These are phyloP conservation scores for Chlorella sp. DNA, from an alignment of 139 green algal species.

Conservation along the genomic window DNA sequence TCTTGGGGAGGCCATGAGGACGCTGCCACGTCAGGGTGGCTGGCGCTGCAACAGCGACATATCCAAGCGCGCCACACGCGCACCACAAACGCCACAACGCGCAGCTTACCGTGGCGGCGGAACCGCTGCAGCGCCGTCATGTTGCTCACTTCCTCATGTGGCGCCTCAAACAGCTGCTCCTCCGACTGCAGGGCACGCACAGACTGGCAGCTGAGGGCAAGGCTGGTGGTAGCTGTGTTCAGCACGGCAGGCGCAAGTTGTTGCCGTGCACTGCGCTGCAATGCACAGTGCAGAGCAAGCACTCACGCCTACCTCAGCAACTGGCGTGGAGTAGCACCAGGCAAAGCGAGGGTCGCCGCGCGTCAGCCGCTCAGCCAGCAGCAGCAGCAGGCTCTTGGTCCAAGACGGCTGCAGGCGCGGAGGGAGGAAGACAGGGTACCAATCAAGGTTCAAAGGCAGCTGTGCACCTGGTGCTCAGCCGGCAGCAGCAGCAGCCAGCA, in stretches of 20 bases:
- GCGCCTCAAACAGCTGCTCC: slow-evolving; percentile 19
- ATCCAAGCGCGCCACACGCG: too few species aligned
- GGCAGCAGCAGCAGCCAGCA: not conserved
- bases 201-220: not conserved
- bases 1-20: too few species aligned
- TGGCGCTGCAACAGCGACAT: too few species aligned
- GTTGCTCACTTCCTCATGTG: not conserved
- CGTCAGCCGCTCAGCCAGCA: slow-evolving; percentile 39
- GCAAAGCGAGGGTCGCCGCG: slow-evolving; percentile 44
- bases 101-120: not conserved
- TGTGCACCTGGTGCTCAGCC: too few species aligned
- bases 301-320: slow-evolving; percentile 17
- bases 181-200: slow-evolving; percentile 8
- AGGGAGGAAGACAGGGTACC: not conserved
- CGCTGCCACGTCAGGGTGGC: too few species aligned
- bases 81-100: too few species aligned
- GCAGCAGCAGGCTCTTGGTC: slow-evolving; percentile 33
- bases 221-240: too few species aligned
- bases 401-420: slow-evolving; percentile 35
- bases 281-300: too few species aligned
- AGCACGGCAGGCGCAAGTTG: too few species aligned
- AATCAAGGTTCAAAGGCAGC: too few species aligned
- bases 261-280: too few species aligned
- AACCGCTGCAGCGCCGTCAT: not conserved
- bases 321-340: slow-evolving; percentile 49